Percentiles rank a stretch among this genome's conserved stretches.
These are phyloP conservation scores for Eimeria praecox DNA, from an alignment of 169 alveolate genomes.

Conservation along the genomic window DNA sequence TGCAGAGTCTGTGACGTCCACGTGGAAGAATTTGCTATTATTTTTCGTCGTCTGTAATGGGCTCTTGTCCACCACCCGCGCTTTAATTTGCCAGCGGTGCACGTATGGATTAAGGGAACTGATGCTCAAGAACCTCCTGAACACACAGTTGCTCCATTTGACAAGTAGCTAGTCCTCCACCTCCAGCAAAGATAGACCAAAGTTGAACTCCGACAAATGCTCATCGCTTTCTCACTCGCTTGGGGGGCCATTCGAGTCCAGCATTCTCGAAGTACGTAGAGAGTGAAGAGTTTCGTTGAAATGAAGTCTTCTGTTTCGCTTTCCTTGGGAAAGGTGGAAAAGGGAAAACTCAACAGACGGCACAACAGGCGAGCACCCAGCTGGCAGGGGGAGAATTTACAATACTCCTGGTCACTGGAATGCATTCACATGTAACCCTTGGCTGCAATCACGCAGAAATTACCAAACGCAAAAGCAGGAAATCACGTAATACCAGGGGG, in stretches of 20 bases:
- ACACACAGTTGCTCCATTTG: background rate
- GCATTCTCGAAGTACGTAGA: background rate
- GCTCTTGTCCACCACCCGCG: constrained; percentile 78
- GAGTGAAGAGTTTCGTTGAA: background rate
- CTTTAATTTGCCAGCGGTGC: constrained; percentile 75
- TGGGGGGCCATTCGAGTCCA: constrained; percentile 45
- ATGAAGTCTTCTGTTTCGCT: background rate
- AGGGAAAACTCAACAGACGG: background rate
- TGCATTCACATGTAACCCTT: background rate
- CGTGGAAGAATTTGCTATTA: constrained; percentile 74
- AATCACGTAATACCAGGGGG: background rate
- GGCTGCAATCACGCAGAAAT: background rate
- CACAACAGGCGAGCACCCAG: background rate
- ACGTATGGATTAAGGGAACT: constrained; percentile 74
- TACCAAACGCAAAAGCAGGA: background rate
- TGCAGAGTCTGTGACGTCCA: constrained; percentile 72
- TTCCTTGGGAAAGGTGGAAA: background rate
- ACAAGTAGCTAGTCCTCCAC: background rate
- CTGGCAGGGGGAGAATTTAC: background rate
- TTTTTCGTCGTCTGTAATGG: constrained; percentile 70
- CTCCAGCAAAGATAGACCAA: background rate
- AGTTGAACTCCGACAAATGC: background rate
- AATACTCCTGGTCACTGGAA: background rate
- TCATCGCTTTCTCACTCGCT: constrained; percentile 37
- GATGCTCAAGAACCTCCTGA: constrained; percentile 63